A percentile compares a stretch with the other conserved stretches of the same genome.
These are phyloP conservation scores for Colletotrichum orbiculare DNA, from an alignment of 2,329 filamentous ascomycete species.

Conservation along the genomic window DNA sequence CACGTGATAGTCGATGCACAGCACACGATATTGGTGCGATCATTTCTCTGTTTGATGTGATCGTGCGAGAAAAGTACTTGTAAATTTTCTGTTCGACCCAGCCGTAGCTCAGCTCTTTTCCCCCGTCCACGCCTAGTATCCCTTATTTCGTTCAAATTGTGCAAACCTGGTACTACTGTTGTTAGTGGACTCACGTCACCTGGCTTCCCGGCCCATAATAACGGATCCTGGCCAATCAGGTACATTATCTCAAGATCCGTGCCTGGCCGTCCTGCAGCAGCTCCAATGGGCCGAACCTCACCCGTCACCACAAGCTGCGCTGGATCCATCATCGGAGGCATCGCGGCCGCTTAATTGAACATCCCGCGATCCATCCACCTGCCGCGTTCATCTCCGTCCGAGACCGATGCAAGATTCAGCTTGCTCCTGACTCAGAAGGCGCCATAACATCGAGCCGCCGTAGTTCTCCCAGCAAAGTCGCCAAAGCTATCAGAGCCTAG, in stretches of 20 bases:
- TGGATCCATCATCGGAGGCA: slow-evolving; percentile 27
- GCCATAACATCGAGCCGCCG: not conserved
- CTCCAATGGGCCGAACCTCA: slow-evolving; percentile 11
- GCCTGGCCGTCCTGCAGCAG: slow-evolving; percentile 21
- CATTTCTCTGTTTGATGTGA: too few species aligned
- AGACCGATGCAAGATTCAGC: not conserved
- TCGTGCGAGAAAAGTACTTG: too few species aligned
- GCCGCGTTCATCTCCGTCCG: not conserved
- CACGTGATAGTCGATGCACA: slow-evolving; percentile 16
- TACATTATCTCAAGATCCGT: not conserved
- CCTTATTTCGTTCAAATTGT: too few species aligned
- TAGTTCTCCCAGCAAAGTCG: slow-evolving; percentile 1
- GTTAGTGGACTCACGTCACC: too few species aligned
- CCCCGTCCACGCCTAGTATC: too few species aligned
- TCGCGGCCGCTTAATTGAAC: slow-evolving; percentile 19
- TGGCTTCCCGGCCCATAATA: too few species aligned
- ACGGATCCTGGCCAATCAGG: slow-evolving; percentile 14
- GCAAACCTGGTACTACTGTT: too few species aligned
- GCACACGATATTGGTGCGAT: too few species aligned
- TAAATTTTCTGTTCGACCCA: too few species aligned
- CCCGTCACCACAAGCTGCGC: slow-evolving; percentile 14
- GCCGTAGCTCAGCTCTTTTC: too few species aligned
- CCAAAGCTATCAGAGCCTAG: slow-evolving; percentile 27
- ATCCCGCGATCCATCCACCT: slow-evolving; percentile 4
- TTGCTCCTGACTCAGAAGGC: slow-evolving; percentile 4